Conservation (phyloP, 2,329 filamentous ascomycete genomes). For the Zasmidium angulare region DNA sequence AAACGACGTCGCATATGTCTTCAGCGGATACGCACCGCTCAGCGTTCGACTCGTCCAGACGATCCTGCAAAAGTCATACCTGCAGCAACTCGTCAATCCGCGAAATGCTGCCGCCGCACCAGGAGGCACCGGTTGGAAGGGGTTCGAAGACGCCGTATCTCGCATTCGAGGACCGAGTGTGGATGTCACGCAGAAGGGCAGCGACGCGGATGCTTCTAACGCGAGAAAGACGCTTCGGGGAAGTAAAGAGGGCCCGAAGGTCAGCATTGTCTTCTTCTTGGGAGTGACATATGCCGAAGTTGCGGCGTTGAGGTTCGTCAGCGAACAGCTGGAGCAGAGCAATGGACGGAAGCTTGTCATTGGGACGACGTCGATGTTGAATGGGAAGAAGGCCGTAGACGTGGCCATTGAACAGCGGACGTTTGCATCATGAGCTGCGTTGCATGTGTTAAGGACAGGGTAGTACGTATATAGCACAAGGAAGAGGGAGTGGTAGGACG, state of each 20-base stretch:
- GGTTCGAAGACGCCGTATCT: constrained; percentile 89
- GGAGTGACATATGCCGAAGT: constrained; percentile 96
- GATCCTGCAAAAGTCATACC: constrained; percentile 83
- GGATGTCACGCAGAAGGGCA: constrained; percentile 86
- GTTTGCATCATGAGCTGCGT: constrained; percentile 19
- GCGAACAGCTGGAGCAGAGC: constrained; percentile 64
- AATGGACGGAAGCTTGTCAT: constrained; percentile 79
- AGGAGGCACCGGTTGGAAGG: constrained; percentile 78
- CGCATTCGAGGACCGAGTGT: constrained; percentile 86
- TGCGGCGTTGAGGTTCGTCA: constrained; percentile 87
- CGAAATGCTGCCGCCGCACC: constrained; percentile 23
- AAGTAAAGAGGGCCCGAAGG: constrained; percentile 62
- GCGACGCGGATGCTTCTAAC: constrained; percentile 81
- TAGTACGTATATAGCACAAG: neutral
- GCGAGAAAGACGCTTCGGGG: constrained; percentile 81
- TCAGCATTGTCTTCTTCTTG: constrained; percentile 92
- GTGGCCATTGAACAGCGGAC: constrained; percentile 44
- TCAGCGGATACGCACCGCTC: constrained; percentile 92
- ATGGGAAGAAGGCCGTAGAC: constrained; percentile 85
- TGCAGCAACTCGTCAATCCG: constrained; percentile 58
- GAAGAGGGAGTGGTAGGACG: neutral
- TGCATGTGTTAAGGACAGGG: neutral
- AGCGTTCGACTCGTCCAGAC: constrained; percentile 90
- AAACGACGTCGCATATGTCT: constrained; percentile 95
- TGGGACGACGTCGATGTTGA: constrained; percentile 88